phyloP scores from a whole-genome alignment of 2,329 filamentous ascomycete genomes.

The Lecanoromycetidae sp. region DNA sequence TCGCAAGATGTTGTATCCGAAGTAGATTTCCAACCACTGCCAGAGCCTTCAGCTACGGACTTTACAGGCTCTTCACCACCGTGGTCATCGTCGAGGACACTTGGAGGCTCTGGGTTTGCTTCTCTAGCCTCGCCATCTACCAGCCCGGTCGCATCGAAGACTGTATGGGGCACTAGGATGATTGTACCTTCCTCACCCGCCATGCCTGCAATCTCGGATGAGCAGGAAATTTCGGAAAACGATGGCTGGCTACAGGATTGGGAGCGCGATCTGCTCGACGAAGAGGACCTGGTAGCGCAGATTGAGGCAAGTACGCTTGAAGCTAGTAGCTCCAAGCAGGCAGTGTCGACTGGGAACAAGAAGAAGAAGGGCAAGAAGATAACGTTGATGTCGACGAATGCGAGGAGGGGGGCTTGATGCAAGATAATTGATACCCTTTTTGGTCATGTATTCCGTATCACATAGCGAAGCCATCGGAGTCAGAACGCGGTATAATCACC shows the following conservation, averaged over 20 bases:
- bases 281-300: slow-evolving; percentile 44
- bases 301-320: slow-evolving; percentile 29
- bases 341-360: slow-evolving; percentile 26
- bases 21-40: slow-evolving; percentile 54
- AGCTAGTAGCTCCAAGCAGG: slow-evolving; percentile 19
- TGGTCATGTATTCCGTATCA: neutral
- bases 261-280: slow-evolving; percentile 62
- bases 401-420: slow-evolving; percentile 42
- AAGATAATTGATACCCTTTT: neutral
- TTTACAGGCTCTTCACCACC: slow-evolving; percentile 30
- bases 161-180: slow-evolving; percentile 82
- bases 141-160: slow-evolving; percentile 62
- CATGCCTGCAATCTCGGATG: slow-evolving; percentile 32
- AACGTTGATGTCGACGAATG: slow-evolving; percentile 55
- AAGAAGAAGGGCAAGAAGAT: slow-evolving; percentile 59
- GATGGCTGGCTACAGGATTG: slow-evolving; percentile 82
- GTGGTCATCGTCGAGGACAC: slow-evolving; percentile 26
- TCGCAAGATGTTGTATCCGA: slow-evolving; percentile 39
- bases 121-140: slow-evolving; percentile 64
- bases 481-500: neutral
- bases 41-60: slow-evolving; percentile 20
- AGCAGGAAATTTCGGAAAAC: slow-evolving; percentile 35
- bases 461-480: neutral
- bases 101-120: slow-evolving; percentile 32
- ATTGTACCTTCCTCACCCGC: slow-evolving; percentile 49